These are phyloP conservation scores for Akanthomyces dipterigenus DNA, from an alignment of 2,329 filamentous ascomycete species.

Conservation along the genomic window DNA sequence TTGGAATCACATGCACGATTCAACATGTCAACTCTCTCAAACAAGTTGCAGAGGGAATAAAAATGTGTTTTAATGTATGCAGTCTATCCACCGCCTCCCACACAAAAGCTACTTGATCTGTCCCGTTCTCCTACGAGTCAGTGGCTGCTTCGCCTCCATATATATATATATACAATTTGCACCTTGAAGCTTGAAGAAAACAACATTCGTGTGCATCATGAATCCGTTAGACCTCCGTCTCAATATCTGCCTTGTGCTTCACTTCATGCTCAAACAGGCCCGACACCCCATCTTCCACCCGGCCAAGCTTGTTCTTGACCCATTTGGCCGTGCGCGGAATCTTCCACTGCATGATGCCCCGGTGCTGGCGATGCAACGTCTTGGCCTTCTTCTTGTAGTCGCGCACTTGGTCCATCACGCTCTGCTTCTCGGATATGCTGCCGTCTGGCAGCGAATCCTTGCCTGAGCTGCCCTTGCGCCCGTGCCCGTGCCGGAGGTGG, in stretches of 20 bases:
- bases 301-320: slow-evolving; percentile 46
- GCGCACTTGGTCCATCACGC: slow-evolving; percentile 42
- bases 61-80: not conserved
- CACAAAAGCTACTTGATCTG: not conserved
- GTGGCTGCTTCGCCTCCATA: not conserved
- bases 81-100: not conserved
- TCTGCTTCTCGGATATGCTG: slow-evolving; percentile 35
- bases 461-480: slow-evolving; percentile 14
- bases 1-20: not conserved
- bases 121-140: not conserved
- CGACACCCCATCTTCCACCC: slow-evolving; percentile 52
- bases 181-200: not conserved
- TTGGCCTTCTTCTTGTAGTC: slow-evolving; percentile 55
- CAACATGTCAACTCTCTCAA: not conserved
- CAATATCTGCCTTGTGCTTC: slow-evolving; percentile 52
- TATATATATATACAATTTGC: not conserved
- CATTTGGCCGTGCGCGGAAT: slow-evolving; percentile 40
- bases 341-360: slow-evolving; percentile 68
- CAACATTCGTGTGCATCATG: not conserved
- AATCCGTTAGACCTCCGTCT: slow-evolving; percentile 56
- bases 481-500: not conserved
- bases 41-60: not conserved
- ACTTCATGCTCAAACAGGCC: slow-evolving; percentile 48
- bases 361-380: slow-evolving; percentile 57
- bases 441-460: slow-evolving; percentile 26